A percentile compares a stretch with the other conserved stretches of the same genome.
phyloP scores from a whole-genome alignment of 257 asterid species.

The Gentiana dahurica region DNA sequence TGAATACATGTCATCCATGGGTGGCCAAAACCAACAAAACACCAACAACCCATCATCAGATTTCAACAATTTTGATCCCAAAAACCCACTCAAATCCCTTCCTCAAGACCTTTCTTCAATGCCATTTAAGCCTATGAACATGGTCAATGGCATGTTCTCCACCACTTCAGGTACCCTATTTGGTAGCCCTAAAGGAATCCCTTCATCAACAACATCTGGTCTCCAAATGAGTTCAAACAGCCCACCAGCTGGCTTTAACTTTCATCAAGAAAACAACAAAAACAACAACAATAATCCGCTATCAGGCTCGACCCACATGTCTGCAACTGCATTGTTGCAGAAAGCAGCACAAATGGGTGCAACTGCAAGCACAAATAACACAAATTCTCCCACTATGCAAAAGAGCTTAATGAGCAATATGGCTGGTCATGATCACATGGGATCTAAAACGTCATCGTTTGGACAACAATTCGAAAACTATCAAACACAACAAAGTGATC shows the following conservation, averaged over 20 bases:
- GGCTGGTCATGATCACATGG: constrained; percentile 44
- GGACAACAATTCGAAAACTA: constrained; percentile 20
- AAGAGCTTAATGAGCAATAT: constrained; percentile 48
- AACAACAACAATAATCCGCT: constrained; percentile 28
- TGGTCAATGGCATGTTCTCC: constrained; percentile 55
- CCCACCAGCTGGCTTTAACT: constrained; percentile 36
- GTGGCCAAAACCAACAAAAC: constrained; percentile 19
- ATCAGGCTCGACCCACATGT: constrained; percentile 54
- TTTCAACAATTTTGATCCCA: constrained; percentile 34
- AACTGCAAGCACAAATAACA: constrained; percentile 38
- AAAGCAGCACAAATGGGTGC: constrained; percentile 54
- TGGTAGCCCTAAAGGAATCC: constrained; percentile 47
- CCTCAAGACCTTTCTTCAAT: constrained; percentile 50
- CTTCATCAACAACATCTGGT: constrained; percentile 57
- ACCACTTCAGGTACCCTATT: constrained; percentile 46
- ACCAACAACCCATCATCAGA: constrained; percentile 37
- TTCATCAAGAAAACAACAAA: constrained; percentile 32
- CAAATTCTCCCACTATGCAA: constrained; percentile 81
- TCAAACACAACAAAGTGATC: constrained; percentile 24
- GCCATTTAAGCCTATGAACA: constrained; percentile 80
- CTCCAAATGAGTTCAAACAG: constrained; percentile 66
- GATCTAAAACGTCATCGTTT: constrained; percentile 15
- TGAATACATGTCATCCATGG: constrained; percentile 42
- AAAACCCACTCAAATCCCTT: constrained; percentile 40
- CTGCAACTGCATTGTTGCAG: constrained; percentile 54